Conservation (phyloP, 2,329 filamentous ascomycete genomes). For the Colletotrichum phormii region DNA sequence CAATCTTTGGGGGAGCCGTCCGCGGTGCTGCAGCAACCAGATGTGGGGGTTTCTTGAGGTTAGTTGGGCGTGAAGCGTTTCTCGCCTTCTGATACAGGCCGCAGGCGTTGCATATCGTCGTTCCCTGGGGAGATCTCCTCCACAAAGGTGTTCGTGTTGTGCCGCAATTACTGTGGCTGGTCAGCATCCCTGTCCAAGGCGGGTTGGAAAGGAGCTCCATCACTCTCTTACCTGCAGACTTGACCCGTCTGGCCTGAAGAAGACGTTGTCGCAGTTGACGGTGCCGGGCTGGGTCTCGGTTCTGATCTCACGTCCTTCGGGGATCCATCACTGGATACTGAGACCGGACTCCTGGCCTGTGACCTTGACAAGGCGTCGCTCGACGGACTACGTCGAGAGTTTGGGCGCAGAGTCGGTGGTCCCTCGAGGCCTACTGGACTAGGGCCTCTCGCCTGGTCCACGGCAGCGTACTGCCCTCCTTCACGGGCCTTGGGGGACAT, state of each 20-base stretch:
- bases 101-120: slow-evolving; percentile 97
- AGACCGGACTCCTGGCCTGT: slow-evolving; percentile 35
- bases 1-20: slow-evolving; percentile 53
- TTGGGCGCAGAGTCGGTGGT: slow-evolving; percentile 6
- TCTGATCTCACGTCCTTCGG: slow-evolving; percentile 21
- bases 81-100: slow-evolving; percentile 94
- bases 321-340: slow-evolving; percentile 30
- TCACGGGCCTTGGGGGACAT: slow-evolving; percentile 35
- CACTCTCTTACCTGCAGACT: slow-evolving; percentile 72
- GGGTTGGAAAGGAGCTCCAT: neutral
- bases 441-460: slow-evolving; percentile 23
- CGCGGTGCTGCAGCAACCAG: slow-evolving; percentile 58
- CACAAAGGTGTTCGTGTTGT: slow-evolving; percentile 95
- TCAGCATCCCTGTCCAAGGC: slow-evolving; percentile 39
- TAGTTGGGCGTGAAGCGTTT: slow-evolving; percentile 90
- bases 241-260: slow-evolving; percentile 65
- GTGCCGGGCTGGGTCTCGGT: slow-evolving; percentile 32
- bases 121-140: slow-evolving; percentile 91
- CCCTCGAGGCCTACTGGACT: slow-evolving; percentile 12
- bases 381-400: slow-evolving; percentile 33
- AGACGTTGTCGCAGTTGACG: slow-evolving; percentile 20
- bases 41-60: slow-evolving; percentile 81
- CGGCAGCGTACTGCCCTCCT: slow-evolving; percentile 15
- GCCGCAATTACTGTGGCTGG: slow-evolving; percentile 81
- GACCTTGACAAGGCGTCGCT: slow-evolving; percentile 34